Evolutionary conservation across 2,329 filamentous ascomycete genomes (phyloP), one percentile per base, ranked within the genome.

Genomic region (Pseudogymnoascus sp.): DNA sequence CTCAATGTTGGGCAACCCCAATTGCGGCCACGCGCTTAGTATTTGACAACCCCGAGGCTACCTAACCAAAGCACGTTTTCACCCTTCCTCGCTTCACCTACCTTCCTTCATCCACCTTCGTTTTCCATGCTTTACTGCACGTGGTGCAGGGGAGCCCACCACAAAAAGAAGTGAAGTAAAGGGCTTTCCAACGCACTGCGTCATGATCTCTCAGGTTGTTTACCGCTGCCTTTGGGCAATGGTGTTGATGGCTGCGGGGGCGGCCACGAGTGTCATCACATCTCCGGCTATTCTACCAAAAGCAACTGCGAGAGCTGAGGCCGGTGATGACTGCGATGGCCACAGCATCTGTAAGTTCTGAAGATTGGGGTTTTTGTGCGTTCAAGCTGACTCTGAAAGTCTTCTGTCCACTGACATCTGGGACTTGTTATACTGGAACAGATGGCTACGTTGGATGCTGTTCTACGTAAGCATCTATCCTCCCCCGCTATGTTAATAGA

Each of bases 401-500:
- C 59, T 61, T 9, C 8, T 61, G 59, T 19, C 59, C 59, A 28
- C 2, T n/a, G 11, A 35, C 35, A 42, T 61, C 38, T 40, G 59
- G 59, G n/a, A 61, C 59, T 61, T 61, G 59, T 31, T 61, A 61
- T 61, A 61, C 59, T 26, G 59, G 59, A 4, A 3, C 1, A 26
- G 59, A 61, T 23, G 59, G 59, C 26, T 61, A 40, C 11, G 40
- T 61, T 23, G 59, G 59, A 38, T 61, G 59, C 33, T 61, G 59
- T 13, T 26, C 59, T 38, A 19, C 6, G 50, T 57, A 35, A 21
- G 50, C n/a, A 57, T 28, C 50, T 35, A 33, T 21, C 17, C 10
- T 35, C 21, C 5, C n/a, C 7, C n/a, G 0, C 21, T 21, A 15
- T 21, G 35, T 33, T 57, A 5, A 57, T 21, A 19, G 5, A 57